These are phyloP conservation scores for Nicotiana tabacum DNA, from an alignment of 257 asterid genomes.

Conservation along the genomic window DNA sequence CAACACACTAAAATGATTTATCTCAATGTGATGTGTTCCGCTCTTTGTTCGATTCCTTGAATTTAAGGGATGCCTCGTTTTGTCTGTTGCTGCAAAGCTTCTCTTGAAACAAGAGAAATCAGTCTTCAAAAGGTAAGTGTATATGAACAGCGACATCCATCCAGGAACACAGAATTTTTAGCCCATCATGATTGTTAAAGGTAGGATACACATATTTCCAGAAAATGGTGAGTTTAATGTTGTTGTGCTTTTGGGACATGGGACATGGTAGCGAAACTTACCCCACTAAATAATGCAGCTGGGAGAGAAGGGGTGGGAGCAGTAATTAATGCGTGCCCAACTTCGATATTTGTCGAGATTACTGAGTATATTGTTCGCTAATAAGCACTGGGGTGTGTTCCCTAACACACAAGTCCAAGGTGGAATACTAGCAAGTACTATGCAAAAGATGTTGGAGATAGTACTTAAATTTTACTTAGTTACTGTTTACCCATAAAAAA, in stretches of 20 bases:
- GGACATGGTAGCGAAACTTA: neutral
- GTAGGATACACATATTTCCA: neutral
- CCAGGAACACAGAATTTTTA: neutral
- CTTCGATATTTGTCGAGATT: neutral
- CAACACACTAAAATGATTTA: neutral
- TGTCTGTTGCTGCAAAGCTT: neutral
- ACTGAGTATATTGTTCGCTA: neutral
- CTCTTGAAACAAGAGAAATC: neutral
- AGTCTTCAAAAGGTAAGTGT: neutral
- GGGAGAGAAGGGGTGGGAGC: neutral
- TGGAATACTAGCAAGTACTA: neutral
- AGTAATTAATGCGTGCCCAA: neutral
- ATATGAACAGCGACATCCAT: neutral
- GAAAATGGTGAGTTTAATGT: neutral
- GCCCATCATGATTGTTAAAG: neutral
- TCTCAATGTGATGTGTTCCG: neutral
- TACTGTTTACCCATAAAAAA: neutral
- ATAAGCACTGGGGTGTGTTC: neutral
- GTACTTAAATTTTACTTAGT: neutral
- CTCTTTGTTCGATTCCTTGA: neutral
- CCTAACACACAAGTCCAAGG: neutral
- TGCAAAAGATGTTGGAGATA: neutral
- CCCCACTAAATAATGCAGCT: neutral
- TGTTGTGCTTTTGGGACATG: neutral
- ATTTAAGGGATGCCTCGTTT: neutral